Base-by-base conservation (phyloP, 2,329 filamentous ascomycete genomes). In the Cadophora sp. region DNA sequence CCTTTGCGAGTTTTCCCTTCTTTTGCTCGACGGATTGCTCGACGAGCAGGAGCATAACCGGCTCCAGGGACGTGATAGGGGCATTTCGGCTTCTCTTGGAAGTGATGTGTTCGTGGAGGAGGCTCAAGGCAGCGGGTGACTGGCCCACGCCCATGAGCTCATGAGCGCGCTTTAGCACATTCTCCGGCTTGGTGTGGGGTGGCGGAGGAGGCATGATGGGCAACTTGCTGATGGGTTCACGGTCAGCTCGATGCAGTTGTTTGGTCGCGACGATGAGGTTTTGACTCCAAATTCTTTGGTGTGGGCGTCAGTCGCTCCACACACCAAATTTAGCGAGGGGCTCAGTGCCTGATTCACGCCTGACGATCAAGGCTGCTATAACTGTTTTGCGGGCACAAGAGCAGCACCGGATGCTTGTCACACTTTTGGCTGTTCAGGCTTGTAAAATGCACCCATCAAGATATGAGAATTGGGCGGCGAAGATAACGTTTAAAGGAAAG, bases 61-160 rank as follows among this genome's bases (percentile, higher is more conserved):
- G 96, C 89, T 99, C 96, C 78, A 99, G 84, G 63, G 94, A 96
- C 72, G 91, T 88, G 85, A 98, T 98, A 76, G 96, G 94, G 77
- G 93, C 96, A 90, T 96, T 98, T 79, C 96, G 93, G 76, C 94
- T 97, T 77, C 96, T 89, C 86, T 99, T 99, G 73, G 93, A 97
- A 76, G 94, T 97, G 84, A 98, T 94, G 89, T 99, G 96, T 87
- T 99, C 96, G 85, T 98, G 96, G 71, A 99, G 91, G 78, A 98
- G 90, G 78, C 91, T 94, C 80, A 99, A 86, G 79, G 96, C 96
- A 78, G 96, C 95, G 76, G 92, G 89, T 75, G 92, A 87, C 88
- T 99, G 96, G 80, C 92, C 91, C 78, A 99, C 96, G 79, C 94
- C 96, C 84, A 98, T 97, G 83, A 99, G 93, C 86, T 99, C 96